phyloP scores from a whole-genome alignment of 129 eudicot species.

The Solidago caesia region DNA sequence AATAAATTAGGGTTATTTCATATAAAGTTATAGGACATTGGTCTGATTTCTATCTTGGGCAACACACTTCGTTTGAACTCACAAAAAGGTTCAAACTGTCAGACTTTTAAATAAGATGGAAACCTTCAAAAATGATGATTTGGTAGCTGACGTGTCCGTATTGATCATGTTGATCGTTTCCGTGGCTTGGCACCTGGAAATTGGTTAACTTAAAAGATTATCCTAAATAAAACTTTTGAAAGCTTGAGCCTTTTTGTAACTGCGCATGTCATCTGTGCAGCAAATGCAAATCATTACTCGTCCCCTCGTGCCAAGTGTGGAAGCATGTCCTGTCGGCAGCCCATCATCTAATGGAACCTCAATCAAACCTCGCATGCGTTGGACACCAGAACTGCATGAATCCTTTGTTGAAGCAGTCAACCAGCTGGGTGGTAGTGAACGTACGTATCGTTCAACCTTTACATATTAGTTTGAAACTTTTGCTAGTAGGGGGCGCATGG shows the following conservation, averaged over 20 bases:
- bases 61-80: background rate
- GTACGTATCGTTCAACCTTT: slow-evolving; percentile 37
- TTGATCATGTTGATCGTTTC: background rate
- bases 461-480: background rate
- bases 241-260: background rate
- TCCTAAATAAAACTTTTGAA: background rate
- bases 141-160: background rate
- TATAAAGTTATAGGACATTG: background rate
- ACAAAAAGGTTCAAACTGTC: background rate
- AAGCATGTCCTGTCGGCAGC: slow-evolving; percentile 43
- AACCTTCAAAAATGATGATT: background rate
- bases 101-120: background rate
- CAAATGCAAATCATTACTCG: slow-evolving; percentile 38
- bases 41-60: background rate
- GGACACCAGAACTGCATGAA: slow-evolving; percentile 98
- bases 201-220: background rate
- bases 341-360: slow-evolving; percentile 53
- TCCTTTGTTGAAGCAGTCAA: slow-evolving; percentile 78
- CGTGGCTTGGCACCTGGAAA: too few species aligned
- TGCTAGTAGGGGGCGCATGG: background rate
- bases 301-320: slow-evolving; percentile 35
- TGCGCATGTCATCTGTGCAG: slow-evolving; percentile 12
- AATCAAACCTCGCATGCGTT: slow-evolving; percentile 84
- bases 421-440: slow-evolving; percentile 87
- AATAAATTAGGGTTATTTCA: background rate